Conservation (phyloP, 768 basidiomycete species). For the Termitomyces sp. region DNA sequence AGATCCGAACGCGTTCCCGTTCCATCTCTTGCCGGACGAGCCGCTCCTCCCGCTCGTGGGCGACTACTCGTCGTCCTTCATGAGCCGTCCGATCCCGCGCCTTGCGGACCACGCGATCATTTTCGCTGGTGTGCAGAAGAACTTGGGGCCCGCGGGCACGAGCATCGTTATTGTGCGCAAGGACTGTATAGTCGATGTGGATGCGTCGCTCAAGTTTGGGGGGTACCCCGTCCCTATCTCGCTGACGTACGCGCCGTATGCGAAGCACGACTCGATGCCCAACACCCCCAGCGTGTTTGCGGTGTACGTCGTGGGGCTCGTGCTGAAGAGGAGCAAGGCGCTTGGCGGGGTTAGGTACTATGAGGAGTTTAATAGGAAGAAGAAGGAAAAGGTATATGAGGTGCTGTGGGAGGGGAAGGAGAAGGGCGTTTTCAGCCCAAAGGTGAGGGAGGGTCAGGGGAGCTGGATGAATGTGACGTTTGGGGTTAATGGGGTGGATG, state of each 20-base stretch:
- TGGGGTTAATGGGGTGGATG: conserved; percentile 66
- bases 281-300: conserved; percentile 93
- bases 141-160: conserved; percentile 91
- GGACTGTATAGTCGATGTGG: conserved; percentile 89
- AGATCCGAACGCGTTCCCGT: conserved; percentile 73
- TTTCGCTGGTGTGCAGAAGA: conserved; percentile 98
- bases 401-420: conserved; percentile 67
- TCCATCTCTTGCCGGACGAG: conserved; percentile 58
- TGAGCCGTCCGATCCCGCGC: conserved; percentile 88
- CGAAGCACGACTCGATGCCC: conserved; percentile 72
- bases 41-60: conserved; percentile 80
- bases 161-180: conserved; percentile 94
- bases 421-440: conserved; percentile 64
- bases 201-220: conserved; percentile 71
- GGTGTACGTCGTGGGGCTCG: conserved; percentile 87
- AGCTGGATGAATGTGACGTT: conserved; percentile 99
- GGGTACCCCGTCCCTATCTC: conserved; percentile 73
- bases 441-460: conserved; percentile 69
- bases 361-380: conserved; percentile 62
- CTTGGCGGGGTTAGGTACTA: conserved; percentile 67
- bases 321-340: conserved; percentile 65
- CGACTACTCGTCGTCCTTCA: conserved; percentile 96
- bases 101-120: conserved; percentile 90
- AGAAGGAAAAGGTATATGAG: conserved; percentile 74
- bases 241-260: conserved; percentile 79